Percentiles rank a stretch among this genome's conserved stretches.
Evolutionary conservation across 768 basidiomycete species (phyloP).

Genomic region (Pulveroboletus frians): DNA sequence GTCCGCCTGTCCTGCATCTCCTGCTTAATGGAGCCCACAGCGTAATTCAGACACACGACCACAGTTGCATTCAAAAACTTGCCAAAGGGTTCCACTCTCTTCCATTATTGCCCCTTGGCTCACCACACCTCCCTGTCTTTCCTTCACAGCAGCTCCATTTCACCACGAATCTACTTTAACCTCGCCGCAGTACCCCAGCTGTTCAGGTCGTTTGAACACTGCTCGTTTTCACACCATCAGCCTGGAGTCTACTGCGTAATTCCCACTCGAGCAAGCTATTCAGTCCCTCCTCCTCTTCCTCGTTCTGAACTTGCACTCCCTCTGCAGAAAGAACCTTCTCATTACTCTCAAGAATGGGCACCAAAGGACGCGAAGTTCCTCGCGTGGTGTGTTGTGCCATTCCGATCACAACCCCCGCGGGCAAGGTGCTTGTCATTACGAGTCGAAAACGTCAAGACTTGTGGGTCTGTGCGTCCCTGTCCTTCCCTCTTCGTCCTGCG

Average conservation of each 20-base stretch:
- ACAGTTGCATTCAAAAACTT: conserved; percentile 24
- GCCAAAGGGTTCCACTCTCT: conserved; percentile 13
- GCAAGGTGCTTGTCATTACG: conserved; percentile 79
- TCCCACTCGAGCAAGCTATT: background rate
- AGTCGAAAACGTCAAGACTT: conserved; percentile 74
- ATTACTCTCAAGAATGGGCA: conserved; percentile 34
- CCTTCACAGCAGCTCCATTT: conserved; percentile 4
- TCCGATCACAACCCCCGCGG: conserved; percentile 67
- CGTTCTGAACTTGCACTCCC: conserved; percentile 1
- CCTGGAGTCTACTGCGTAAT: background rate
- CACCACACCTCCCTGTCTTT: conserved; percentile 4
- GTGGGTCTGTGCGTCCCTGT: conserved; percentile 79
- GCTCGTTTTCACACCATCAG: conserved; percentile 10
- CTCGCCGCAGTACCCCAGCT: conserved; percentile 10
- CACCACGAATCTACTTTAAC: conserved; percentile 6
- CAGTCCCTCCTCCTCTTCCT: background rate
- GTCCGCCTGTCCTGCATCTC: conserved; percentile 21
- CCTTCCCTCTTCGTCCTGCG: conserved; percentile 2
- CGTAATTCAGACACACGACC: conserved; percentile 38
- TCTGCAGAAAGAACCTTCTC: background rate
- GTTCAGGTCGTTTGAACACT: conserved; percentile 1
- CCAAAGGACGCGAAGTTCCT: conserved; percentile 74
- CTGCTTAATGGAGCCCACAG: conserved; percentile 17
- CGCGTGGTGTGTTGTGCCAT: conserved; percentile 91
- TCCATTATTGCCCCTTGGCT: conserved; percentile 6